Base-by-base conservation (phyloP, 305 asterid genomes). In the Rubia tinctorum region DNA sequence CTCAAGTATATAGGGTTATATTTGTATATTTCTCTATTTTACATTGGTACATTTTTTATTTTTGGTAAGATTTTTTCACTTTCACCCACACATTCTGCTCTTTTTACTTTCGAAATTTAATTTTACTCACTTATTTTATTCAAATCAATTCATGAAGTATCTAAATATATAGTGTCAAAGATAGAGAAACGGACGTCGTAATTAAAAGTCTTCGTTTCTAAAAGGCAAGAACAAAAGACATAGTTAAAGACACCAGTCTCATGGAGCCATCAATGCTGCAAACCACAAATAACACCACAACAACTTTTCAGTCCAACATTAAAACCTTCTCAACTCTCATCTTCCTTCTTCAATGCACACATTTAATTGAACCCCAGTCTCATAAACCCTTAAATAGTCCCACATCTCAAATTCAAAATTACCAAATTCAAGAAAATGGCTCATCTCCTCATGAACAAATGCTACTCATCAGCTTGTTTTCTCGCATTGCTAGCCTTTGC, bases 361-460 rank as follows among this genome's bases (percentile, higher is more conserved):
- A 66, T 66, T 66, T 42, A 66, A n/a, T 66, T 40, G 34, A 42
- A 34, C 7, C 22, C 14, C 30, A 65, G 2, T n/a, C 25, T 22
- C 15, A 3, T 23, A 30, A 59, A 20, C 20, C 64, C 64, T 43
- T 37, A 43, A 66, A 66, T 66, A 40, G 10, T 66, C 71, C n/a
- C 37, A 12, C 37, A 20, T 5, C 71, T 12, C 27, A 66, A 42
- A 15, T 37, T 43, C 39, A 53, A 53, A 53, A 53, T 43, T 42
- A 66, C 55, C 39, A 5, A 40, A 18, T 40, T 65, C 49, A 18
- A n/a, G 13, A 73, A 74, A 27, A 93, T 91, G 96, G 84, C 39
- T 45, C 63, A 60, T 37, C 2, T 22, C 45, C 23, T 55, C 45
- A 42, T 10, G 51, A 66, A 55, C n/a, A 68, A 55, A 58, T 73